Evolutionary conservation across 805 yeast species (phyloP), one percentile per base, ranked within the genome.

Genomic region (Yamadazyma nakazawae): DNA sequence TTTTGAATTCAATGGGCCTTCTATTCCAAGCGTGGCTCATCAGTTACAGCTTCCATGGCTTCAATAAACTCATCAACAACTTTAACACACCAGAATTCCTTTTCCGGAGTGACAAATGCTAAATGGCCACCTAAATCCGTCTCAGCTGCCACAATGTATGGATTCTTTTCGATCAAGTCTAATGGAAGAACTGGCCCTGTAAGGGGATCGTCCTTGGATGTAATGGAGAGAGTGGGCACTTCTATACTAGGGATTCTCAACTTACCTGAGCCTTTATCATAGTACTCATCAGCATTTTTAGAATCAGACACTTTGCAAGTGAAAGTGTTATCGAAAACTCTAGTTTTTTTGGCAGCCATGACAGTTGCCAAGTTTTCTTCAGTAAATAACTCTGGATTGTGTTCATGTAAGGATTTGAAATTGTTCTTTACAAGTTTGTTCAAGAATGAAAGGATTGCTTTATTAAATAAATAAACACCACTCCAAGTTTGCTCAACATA

Each of bases 41-140:
- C 24, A 5, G 24, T 21, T 5, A 28, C 32, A 13, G 32, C 9
- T 13, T 46, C 47, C 42, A 47, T 43, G 16, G 49, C 47, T 38
- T 51, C 59, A 38, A 69, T 60, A 48, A 63, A 69, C 39, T 69
- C 66, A 43, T 66, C 67, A n/a, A 61, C 66, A 12, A 67, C 66
- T 45, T 60, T 62, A 7, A 66, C 71, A 46, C 70, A 53, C 96
- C 96, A 88, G 55, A 89, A 78, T 36, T 72, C 70, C 21, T 85
- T 85, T 21, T 74, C 67, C 40, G 71, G 64, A 52, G 76, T 72
- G 50, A 81, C 88, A 84, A 85, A 88, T n/a, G 88, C 94, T 45
- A 88, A 73, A 63, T 88, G 96, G 1, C 96, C 95, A 6, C 96
- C 96, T 43, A 78, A 70, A 36, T 76, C 72, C 6, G 91, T 84